Conservation (phyloP, 2,329 filamentous ascomycete species). For the Colletotrichum liaoningense region DNA sequence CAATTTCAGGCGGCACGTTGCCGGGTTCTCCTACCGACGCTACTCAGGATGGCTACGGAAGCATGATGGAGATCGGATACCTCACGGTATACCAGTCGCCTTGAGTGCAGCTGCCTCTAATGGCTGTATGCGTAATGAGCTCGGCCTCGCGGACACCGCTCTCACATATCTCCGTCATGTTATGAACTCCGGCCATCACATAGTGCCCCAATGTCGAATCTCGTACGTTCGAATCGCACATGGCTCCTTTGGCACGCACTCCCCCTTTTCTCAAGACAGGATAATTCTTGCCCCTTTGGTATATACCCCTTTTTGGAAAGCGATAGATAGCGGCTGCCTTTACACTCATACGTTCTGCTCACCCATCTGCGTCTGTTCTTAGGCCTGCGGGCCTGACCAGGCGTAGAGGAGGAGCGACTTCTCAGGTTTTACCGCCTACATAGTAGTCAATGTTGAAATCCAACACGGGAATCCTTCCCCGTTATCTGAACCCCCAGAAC, state of each 20-base stretch:
- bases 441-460: background rate
- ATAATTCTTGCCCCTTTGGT: background rate
- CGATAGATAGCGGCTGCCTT: background rate
- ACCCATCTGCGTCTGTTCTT: background rate
- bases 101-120: background rate
- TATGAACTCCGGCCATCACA: background rate
- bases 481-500: background rate
- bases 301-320: slow-evolving; percentile 6
- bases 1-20: slow-evolving; percentile 8
- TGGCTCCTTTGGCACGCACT: background rate
- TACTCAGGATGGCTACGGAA: slow-evolving; percentile 58
- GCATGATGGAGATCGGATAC: slow-evolving; percentile 64
- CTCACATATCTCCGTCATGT: background rate
- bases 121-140: background rate
- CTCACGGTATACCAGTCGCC: slow-evolving; percentile 53
- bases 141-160: background rate
- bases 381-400: background rate
- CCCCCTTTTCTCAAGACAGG: background rate
- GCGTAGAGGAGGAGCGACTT: background rate
- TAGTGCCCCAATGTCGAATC: background rate
- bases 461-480: background rate
- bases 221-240: background rate
- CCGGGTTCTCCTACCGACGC: slow-evolving; percentile 59
- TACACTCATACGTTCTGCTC: background rate
- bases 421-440: background rate